Evolutionary conservation across 495 filamentous ascomycete genomes (phyloP), one percentile per base, ranked within the genome.

Genomic region (Penicillium angulare): DNA sequence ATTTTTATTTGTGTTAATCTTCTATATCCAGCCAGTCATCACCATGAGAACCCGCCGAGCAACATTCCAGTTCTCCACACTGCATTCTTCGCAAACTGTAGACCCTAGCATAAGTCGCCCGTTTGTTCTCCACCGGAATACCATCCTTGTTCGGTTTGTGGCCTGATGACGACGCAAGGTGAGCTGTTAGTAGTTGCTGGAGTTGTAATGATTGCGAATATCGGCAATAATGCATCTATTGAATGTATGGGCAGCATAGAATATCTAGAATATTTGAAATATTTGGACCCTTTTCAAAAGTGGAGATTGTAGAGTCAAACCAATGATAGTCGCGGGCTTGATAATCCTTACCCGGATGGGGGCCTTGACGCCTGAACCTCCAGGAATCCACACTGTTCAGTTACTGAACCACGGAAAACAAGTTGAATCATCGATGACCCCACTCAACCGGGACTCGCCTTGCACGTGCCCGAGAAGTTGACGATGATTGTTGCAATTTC

Each of bases 41-140:
- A 52, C 53, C 50, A 56, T 51, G 55, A 59, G 53, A 62, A 59
- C 49, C 47, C 53, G 52, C 61, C 55, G 61, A 50, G 31, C 34
- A 24, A 50, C 61, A 64, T 64, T 62, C 61, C 48, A 29, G 47
- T 23, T 41, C 38, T 23, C 38, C 46, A 29, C 38, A 44, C 18
- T 20, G 42, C 56, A 62, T 63, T 56, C 62, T 40, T 50, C 38
- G n/a, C 18, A 53, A 18, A 24, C 43, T 39, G 53, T 50, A 53
- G 44, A 49, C 36, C 41, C 13, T 47, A 15, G 31, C 8, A 31
- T n/a, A n/a, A n/a, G n/a, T n/a, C n/a, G n/a, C n/a, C n/a, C n/a
- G n/a, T 31, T 31, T 31, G 8, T 38, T 26, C 22, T 20, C 23
- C 17, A 8, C 29, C 51, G 27, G 34, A n/a, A 24, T 21, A 13